Conservation (phyloP, 192 early-diverging fungal genomes). For the Coemansia umbellata region DNA sequence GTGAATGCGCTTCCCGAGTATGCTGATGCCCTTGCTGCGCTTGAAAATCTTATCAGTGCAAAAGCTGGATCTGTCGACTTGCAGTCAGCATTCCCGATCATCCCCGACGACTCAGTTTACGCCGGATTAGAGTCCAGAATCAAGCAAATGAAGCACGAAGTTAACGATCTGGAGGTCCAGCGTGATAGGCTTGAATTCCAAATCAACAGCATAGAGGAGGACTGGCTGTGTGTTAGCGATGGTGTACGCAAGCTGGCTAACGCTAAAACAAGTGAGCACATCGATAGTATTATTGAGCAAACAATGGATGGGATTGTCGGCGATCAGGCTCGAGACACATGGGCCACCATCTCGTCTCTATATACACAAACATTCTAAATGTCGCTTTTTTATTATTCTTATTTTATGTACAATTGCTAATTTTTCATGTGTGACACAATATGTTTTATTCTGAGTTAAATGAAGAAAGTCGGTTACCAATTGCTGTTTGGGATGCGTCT, state of each 20-base stretch:
- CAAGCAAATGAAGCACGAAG: slow-evolving; percentile 29
- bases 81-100: slow-evolving; percentile 28
- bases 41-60: slow-evolving; percentile 22
- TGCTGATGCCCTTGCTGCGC: slow-evolving; percentile 17
- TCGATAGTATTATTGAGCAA: slow-evolving; percentile 14
- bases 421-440: too few species aligned
- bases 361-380: slow-evolving; percentile 14
- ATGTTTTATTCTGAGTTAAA: too few species aligned
- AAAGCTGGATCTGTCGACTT: slow-evolving; percentile 14
- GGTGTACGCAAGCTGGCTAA: slow-evolving; percentile 26
- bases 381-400: background rate
- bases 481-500: too few species aligned
- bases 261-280: slow-evolving; percentile 6
- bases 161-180: slow-evolving; percentile 45
- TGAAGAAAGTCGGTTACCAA: too few species aligned
- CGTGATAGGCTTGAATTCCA: slow-evolving; percentile 48
- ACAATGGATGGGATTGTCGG: slow-evolving; percentile 47
- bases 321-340: slow-evolving; percentile 41
- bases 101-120: slow-evolving; percentile 44
- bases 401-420: background rate
- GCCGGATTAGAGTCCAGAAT: slow-evolving; percentile 32
- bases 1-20: slow-evolving; percentile 6
- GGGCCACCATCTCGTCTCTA: slow-evolving; percentile 29
- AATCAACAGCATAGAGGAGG: slow-evolving; percentile 48
- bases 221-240: slow-evolving; percentile 43